Evolutionary conservation across 441 rosid genomes (phyloP), one percentile per base, ranked within the genome.

Genomic region (Euphorbia schlechtendalii): DNA sequence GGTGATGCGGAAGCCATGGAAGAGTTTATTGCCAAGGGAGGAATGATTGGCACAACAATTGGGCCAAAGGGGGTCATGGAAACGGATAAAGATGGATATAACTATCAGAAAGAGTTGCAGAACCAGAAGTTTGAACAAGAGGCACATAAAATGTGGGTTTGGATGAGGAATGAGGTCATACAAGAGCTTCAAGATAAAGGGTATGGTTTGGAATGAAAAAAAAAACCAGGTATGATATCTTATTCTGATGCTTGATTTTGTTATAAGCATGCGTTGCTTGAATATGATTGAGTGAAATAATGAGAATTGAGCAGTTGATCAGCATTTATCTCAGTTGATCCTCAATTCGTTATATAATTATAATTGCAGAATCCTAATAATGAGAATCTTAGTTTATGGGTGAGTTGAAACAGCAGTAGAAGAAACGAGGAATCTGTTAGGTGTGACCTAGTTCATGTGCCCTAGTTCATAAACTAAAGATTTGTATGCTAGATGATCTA

Each of bases 1-100:
- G 96, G 93, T 28, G 98, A 92, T 61, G 68, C 73, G 27, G 90
- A 86, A 56, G 96, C 96, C 5, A 89, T 86, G 93, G 96, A 89
- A 24, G 96, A 92, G 84, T 89, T 92, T 41, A 54, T 92, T 60
- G 82, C 86, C 4, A 78, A 82, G 58, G 96, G 96, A 17, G 92
- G 89, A 38, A 87, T 85, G 96, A 82, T 85, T 0, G 96, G 96
- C 10, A 85, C 88, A 0, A 64, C 83, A 1, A 83, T 89, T 38
- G 86, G 86, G 2, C 94, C 90, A 0, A 89, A 89, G 77, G 96
- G 96, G 68, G 52, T 61, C 6, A 59, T 76, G 53, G 89, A 86
- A 34, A 70, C 80, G 0, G 94, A 86, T 48, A 78, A 76, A 63
- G 90, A 86, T 34, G 69, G 81, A 0, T 56, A 52, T 65, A 83